Conservation (phyloP, 164 flowering plant genomes). For the Litsea cubeba region DNA sequence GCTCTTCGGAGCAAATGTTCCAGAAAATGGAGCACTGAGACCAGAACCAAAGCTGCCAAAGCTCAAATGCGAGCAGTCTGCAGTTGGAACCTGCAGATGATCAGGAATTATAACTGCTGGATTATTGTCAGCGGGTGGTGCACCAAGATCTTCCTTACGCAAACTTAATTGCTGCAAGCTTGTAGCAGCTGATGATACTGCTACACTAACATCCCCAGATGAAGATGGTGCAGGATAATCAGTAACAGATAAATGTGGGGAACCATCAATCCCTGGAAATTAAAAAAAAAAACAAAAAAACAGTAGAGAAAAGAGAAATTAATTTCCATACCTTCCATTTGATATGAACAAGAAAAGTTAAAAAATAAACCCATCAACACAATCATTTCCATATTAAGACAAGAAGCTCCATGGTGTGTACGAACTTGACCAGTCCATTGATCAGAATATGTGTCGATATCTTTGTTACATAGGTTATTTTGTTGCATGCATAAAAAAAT, state of each 20-base stretch:
- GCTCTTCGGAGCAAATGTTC: slow-evolving; percentile 42
- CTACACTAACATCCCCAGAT: slow-evolving; percentile 49
- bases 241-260: slow-evolving; percentile 15
- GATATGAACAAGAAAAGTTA: no score
- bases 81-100: slow-evolving; percentile 82
- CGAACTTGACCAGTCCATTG: no score
- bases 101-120: slow-evolving; percentile 84
- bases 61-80: slow-evolving; percentile 82
- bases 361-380: neutral
- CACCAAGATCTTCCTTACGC: slow-evolving; percentile 40
- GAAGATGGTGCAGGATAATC: slow-evolving; percentile 24
- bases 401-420: no score
- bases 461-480: no score
- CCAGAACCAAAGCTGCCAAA: slow-evolving; percentile 95
- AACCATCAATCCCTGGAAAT: slow-evolving; percentile 17
- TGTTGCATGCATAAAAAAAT: no score
- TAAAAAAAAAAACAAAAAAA: neutral
- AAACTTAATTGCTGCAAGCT: slow-evolving; percentile 63
- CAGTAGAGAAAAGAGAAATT: neutral
- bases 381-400: neutral
- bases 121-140: slow-evolving; percentile 44
- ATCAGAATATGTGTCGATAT: no score
- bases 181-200: slow-evolving; percentile 56
- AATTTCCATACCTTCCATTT: no score
- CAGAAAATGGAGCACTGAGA: slow-evolving; percentile 42